Base-by-base conservation (phyloP, 2,329 filamentous ascomycete species). In the Hymenoscyphus fructigenus region DNA sequence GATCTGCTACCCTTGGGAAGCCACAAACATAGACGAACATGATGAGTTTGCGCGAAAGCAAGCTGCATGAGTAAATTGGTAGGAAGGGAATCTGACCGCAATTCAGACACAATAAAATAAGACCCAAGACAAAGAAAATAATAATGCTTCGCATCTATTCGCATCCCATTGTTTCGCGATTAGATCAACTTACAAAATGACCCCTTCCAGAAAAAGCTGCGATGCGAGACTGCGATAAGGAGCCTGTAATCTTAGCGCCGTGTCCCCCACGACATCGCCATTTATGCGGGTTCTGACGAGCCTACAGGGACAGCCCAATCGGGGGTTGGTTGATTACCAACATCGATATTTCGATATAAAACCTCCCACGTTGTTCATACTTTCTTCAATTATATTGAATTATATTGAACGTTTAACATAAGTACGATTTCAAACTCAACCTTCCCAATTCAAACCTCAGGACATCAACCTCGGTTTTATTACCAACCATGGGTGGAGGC, bases 1-100 rank as follows among this genome's bases (percentile, higher is more conserved):
- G 95, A 98, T 98, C 77, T 96, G 92, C 84, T 99, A 99, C 80
- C 95, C 95, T 17, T 99, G 95, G 95, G 95, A 98, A 82, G 95
- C 95, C 55, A 90, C 80, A 38, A 91, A 97, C 76, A 97, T 98
- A 75, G 92, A 96, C 32, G 91, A 93, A 84, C 94, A 97, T 77
- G 94, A 98, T 79, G 79, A 81, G 66, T 77, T 89, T 65, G 91
- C 92, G 20, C 80, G 55, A 15, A 70, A 74, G 66, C 68, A 75
- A 60, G 41, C 12, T 4, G 34, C 34, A 36, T 36, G 7, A 9
- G 5, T 12, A 14, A 9, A 10, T 36, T 5, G 34, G 9, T 10
- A 36, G 34, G 34, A 36, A 36, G 10, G 4, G 3, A 7, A 36
- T 32, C 29, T 32, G 29, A 4, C 29, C 29, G 9, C 9, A 32